Conservation (phyloP, 2,329 filamentous ascomycete genomes). For the Fusarium sp. region DNA sequence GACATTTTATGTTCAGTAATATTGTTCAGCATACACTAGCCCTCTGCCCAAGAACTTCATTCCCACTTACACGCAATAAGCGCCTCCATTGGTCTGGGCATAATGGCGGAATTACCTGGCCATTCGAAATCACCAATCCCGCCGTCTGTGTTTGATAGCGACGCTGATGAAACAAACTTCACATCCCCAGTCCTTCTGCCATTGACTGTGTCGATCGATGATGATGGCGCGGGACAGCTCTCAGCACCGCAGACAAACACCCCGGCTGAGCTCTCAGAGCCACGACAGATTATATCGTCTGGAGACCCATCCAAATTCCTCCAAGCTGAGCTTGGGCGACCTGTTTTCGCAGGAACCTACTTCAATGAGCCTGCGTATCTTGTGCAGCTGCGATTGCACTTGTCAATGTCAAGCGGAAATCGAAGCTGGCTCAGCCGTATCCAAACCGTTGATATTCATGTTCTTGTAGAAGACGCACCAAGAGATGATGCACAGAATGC, state of each 20-base stretch:
- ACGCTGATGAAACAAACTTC: neutral
- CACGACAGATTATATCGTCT: neutral
- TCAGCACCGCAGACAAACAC: neutral
- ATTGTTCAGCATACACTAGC: no score
- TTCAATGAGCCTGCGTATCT: neutral
- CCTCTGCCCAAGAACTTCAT: neutral
- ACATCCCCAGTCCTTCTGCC: neutral
- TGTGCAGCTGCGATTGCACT: neutral
- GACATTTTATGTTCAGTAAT: neutral
- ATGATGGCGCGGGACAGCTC: neutral
- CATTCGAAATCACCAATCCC: neutral
- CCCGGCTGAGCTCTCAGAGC: neutral
- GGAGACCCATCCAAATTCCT: neutral
- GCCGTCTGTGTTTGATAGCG: neutral
- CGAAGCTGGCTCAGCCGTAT: neutral
- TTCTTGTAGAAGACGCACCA: neutral
- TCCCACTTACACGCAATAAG: neutral
- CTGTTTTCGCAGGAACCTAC: neutral
- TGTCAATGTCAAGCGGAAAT: neutral
- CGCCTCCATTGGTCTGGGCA: neutral
- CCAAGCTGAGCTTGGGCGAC: neutral
- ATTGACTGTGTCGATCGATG: neutral
- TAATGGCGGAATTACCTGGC: neutral
- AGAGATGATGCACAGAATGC: neutral
- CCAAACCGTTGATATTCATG: neutral